phyloP scores from a whole-genome alignment of 179 eudicot genomes.

The Actinidia chinensis region DNA sequence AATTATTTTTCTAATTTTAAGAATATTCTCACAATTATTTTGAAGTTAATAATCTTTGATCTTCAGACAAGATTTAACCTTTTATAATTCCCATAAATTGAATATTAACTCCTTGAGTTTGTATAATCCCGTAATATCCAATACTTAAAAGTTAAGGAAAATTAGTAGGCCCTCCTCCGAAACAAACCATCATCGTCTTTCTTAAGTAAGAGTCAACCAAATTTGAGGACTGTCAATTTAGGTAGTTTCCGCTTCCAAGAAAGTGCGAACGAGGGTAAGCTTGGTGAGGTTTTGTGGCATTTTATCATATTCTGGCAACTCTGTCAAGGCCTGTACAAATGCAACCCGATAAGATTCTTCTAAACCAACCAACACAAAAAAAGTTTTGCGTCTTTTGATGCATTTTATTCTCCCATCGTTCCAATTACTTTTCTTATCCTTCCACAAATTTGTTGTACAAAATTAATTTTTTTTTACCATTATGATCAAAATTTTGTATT shows the following conservation, averaged over 20 bases:
- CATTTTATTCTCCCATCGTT: too few relatives aligned
- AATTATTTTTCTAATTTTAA: too few relatives aligned
- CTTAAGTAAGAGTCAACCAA: background rate
- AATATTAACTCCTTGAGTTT: too few relatives aligned
- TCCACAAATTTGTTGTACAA: too few relatives aligned
- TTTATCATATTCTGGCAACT: background rate
- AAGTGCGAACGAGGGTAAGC: background rate
- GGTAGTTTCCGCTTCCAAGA: background rate
- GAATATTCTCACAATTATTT: too few relatives aligned
- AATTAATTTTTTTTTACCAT: too few relatives aligned
- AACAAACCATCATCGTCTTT: background rate
- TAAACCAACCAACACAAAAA: background rate
- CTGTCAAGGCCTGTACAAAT: background rate
- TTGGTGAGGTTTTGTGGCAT: background rate
- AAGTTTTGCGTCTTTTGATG: too few relatives aligned
- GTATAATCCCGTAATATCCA: background rate
- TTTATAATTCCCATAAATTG: too few relatives aligned
- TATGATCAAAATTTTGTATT: too few relatives aligned
- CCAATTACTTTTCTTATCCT: too few relatives aligned
- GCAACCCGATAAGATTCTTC: background rate
- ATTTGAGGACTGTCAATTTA: background rate
- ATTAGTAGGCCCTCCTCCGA: background rate
- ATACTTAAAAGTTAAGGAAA: background rate
- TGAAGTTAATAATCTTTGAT: too few relatives aligned
- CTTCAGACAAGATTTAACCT: too few relatives aligned